A percentile compares a stretch with the other conserved stretches of the same genome.
Conservation (phyloP, 768 basidiomycete species). For the Suillus occidentalis region DNA sequence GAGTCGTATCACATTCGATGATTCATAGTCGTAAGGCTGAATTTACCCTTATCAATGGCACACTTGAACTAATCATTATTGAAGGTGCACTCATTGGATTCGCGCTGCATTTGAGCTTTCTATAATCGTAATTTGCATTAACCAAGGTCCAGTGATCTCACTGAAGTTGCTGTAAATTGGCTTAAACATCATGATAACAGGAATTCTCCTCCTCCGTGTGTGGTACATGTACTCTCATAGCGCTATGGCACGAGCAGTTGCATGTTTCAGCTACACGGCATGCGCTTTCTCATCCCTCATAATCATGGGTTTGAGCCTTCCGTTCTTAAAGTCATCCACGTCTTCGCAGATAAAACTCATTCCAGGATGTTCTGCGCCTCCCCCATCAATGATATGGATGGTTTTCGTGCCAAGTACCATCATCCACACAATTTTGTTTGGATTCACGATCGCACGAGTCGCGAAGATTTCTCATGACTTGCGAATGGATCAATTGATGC, state of each 20-base stretch:
- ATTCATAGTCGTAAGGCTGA: background rate
- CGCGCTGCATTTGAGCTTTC: slow-evolving; percentile 7
- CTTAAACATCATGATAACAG: background rate
- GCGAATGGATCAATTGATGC: slow-evolving; percentile 4
- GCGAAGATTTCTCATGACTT: background rate
- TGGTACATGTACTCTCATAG: slow-evolving; percentile 14
- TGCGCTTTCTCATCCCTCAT: slow-evolving; percentile 3
- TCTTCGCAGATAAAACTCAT: background rate
- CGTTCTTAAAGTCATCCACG: background rate
- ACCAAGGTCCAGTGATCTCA: slow-evolving; percentile 7
- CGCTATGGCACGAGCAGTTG: background rate
- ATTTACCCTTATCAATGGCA: background rate
- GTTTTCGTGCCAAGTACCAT: slow-evolving; percentile 9
- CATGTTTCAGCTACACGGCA: slow-evolving; percentile 8
- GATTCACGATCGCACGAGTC: slow-evolving; percentile 6
- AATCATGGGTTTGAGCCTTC: background rate
- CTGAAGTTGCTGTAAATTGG: background rate
- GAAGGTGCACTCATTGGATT: slow-evolving; percentile 8
- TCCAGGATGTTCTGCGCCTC: slow-evolving; percentile 8
- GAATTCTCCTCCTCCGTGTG: slow-evolving; percentile 13
- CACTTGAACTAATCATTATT: background rate
- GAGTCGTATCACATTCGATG: background rate
- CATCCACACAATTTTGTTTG: slow-evolving; percentile 10
- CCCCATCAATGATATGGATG: slow-evolving; percentile 8
- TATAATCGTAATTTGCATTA: slow-evolving; percentile 8